Conservation (phyloP, 2,329 filamentous ascomycete genomes). For the Aspergillus persii region DNA sequence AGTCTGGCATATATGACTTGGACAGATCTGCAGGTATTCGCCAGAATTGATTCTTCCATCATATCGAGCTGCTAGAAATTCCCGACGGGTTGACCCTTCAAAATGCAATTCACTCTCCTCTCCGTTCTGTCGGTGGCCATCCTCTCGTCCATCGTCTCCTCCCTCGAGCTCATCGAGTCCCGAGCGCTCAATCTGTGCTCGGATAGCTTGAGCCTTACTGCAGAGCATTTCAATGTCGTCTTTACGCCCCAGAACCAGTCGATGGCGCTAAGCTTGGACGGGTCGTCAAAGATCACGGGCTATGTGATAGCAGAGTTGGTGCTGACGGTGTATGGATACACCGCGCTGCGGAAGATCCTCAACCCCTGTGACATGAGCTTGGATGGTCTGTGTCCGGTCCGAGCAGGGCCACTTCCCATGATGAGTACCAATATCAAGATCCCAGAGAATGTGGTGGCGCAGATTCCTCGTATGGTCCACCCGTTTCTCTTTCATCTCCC, state of each 20-base stretch:
- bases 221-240: conserved; percentile 80
- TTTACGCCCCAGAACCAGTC: conserved; percentile 66
- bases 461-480: conserved; percentile 61
- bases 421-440: conserved; percentile 64
- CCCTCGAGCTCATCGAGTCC: conserved; percentile 9
- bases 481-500: neutral
- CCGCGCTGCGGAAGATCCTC: conserved; percentile 63
- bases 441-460: conserved; percentile 53
- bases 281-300: conserved; percentile 78
- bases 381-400: conserved; percentile 83
- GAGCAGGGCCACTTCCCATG: conserved; percentile 73
- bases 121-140: neutral
- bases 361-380: conserved; percentile 71
- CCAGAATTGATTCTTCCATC: neutral
- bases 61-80: neutral
- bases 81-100: neutral
- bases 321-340: conserved; percentile 78
- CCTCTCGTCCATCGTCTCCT: neutral
- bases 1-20: neutral
- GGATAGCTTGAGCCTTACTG: conserved; percentile 78
- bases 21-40: neutral
- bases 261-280: conserved; percentile 71
- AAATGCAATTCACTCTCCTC: neutral
- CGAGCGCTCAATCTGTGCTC: conserved; percentile 71
- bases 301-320: conserved; percentile 75